Percentiles rank a stretch among this genome's conserved stretches.
Evolutionary conservation across 768 basidiomycete genomes (phyloP).

Genomic region (Clavaria fumosa): DNA sequence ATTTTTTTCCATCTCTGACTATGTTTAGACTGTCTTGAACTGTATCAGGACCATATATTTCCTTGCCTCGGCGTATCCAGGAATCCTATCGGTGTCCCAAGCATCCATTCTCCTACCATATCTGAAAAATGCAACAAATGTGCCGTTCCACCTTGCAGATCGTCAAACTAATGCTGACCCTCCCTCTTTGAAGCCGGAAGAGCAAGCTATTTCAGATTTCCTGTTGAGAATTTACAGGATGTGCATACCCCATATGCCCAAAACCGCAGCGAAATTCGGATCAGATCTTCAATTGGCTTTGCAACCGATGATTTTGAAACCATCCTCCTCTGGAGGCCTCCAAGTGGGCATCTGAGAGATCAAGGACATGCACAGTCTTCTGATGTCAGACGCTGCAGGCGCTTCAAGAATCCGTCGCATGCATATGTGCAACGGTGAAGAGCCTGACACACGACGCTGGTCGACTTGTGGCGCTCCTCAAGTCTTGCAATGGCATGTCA

Average conservation of each 20-base stretch:
- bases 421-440: constrained; percentile 75
- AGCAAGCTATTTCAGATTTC: constrained; percentile 72
- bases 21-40: constrained; percentile 55
- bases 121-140: constrained; percentile 67
- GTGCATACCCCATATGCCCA: constrained; percentile 78
- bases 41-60: constrained; percentile 78
- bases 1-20: background rate
- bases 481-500: constrained; percentile 62
- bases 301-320: constrained; percentile 87
- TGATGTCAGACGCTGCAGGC: constrained; percentile 29
- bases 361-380: constrained; percentile 1
- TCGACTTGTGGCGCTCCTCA: constrained; percentile 62
- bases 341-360: constrained; percentile 27
- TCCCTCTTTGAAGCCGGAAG: constrained; percentile 80
- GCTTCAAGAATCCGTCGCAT: constrained; percentile 84
- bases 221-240: constrained; percentile 78
- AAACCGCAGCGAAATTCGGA: constrained; percentile 79
- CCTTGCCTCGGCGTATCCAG: constrained; percentile 69
- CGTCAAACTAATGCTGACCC: constrained; percentile 3
- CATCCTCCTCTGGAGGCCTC: constrained; percentile 49
- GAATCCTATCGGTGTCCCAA: constrained; percentile 66
- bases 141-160: constrained; percentile 13
- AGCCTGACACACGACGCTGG: constrained; percentile 77
- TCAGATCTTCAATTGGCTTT: constrained; percentile 67
- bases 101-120: constrained; percentile 84